Evolutionary conservation across 192 early-diverging fungal species (phyloP).

Genomic region (Coemansia sp.): DNA sequence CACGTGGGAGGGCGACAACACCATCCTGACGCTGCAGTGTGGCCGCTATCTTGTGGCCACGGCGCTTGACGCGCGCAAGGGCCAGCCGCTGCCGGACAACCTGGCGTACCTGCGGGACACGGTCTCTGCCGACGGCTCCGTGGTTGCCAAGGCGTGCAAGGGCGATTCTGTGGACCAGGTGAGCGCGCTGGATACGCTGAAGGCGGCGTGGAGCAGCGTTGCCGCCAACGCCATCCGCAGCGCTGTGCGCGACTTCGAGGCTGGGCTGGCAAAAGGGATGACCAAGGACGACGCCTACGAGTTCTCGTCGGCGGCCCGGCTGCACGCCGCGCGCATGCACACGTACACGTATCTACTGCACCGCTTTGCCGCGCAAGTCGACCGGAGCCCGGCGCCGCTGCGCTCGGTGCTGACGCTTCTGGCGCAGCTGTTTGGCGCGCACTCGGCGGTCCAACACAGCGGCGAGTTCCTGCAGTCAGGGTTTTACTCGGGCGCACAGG

Average conservation of each 20-base stretch:
- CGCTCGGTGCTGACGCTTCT: conserved; percentile 66
- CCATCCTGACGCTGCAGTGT: conserved; percentile 85
- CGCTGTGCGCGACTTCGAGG: conserved; percentile 79
- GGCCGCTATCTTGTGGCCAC: conserved; percentile 82
- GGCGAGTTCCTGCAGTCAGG: conserved; percentile 86
- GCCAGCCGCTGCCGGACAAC: conserved; percentile 76
- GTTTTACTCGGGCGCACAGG: conserved; percentile 73
- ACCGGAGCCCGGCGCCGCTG: conserved; percentile 62
- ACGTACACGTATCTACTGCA: conserved; percentile 82
- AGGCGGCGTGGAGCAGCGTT: conserved; percentile 78
- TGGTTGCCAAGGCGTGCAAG: conserved; percentile 18
- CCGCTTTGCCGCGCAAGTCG: conserved; percentile 77
- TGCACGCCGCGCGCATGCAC: conserved; percentile 82
- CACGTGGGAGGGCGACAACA: conserved; percentile 91
- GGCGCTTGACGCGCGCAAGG: conserved; percentile 67
- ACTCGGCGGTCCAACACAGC: conserved; percentile 77
- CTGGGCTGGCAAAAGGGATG: conserved; percentile 61
- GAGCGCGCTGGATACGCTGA: conserved; percentile 62
- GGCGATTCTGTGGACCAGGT: conserved; percentile 29
- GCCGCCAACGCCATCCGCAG: conserved; percentile 79
- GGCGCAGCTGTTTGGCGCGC: conserved; percentile 78
- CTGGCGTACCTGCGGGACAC: conserved; percentile 73
- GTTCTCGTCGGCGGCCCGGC: conserved; percentile 79
- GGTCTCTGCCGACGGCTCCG: conserved; percentile 34
- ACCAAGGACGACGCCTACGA: conserved; percentile 83